Base-by-base conservation (phyloP, 1,284 basidiomycete genomes). In the Cutaneotrichosporon cutaneum region DNA sequence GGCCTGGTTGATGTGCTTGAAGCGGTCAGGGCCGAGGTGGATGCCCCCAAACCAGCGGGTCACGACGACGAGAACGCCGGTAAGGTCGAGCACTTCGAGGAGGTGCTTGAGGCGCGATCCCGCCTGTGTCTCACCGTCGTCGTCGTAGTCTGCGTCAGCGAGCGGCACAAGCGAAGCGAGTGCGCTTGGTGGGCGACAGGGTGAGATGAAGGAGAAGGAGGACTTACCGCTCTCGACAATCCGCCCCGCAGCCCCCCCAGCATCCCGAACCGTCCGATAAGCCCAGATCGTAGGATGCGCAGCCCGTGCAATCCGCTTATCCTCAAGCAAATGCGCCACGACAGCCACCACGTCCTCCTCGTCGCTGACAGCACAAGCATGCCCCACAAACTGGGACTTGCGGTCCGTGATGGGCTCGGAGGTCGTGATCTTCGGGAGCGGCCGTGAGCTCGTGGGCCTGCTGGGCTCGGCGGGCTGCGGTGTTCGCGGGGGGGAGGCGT, bases 1-100 rank as follows among this genome's bases (percentile, higher is more conserved):
- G 4, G 89, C 90, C 74, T 93, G 90, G 71, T 91, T 93, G 73
- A 94, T 94, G 68, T 92, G 89, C 75, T 94, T 94, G 82, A 94
- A 95, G 27, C 93, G 83, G 75, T 94, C 92, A 0, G 92, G 86
- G 1, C 92, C 90, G 0, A 94, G 82, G 65, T 88, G 88, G 26
- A 88, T 89, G 1, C 80, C 79, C 27, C 76, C 76, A 59, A 71
- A 80, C 78, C 81, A 82, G 27, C 81, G 69, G 16, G 78, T 75
- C 13, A 94, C 92, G 32, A 94, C 81, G 14, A 95, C 88, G 6
- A 95, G 81, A 10, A 94, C 89, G 70, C 92, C 87, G 56, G 74
- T 71, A 3, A 76, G 60, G 56, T 74, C 92, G 57, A 96, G 77
- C 47, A 95, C 92, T 64, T 94, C 91, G 7, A 96, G 80, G 1